These are phyloP conservation scores for Phytophthora tubulina DNA, from an alignment of 352 stramenopile species.

Conservation along the genomic window DNA sequence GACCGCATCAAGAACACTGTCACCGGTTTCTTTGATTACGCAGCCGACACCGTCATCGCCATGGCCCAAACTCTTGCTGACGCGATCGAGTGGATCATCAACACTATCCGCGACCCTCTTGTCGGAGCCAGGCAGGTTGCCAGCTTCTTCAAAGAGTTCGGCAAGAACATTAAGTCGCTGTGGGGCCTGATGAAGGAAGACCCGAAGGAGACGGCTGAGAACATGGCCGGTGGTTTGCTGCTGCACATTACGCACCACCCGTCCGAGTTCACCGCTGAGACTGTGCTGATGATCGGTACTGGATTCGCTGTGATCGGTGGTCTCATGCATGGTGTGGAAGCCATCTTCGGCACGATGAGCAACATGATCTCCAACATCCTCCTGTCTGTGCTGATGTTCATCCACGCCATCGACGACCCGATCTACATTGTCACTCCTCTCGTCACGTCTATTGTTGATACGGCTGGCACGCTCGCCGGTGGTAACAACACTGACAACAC, in stretches of 20 bases:
- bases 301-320: slow-evolving; percentile 35
- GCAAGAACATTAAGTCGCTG: slow-evolving; percentile 26
- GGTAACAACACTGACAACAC: slow-evolving; percentile 1
- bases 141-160: slow-evolving; percentile 30
- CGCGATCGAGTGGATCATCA: slow-evolving; percentile 32
- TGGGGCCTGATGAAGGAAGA: slow-evolving; percentile 35
- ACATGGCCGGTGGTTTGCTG: slow-evolving; percentile 39
- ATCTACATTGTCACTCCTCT: slow-evolving; percentile 42
- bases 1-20: slow-evolving; percentile 17
- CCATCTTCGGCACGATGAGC: slow-evolving; percentile 34
- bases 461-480: slow-evolving; percentile 6
- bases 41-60: slow-evolving; percentile 24
- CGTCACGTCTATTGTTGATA: slow-evolving; percentile 34
- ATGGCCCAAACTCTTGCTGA: slow-evolving; percentile 32
- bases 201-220: slow-evolving; percentile 30
- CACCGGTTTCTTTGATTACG: slow-evolving; percentile 27
- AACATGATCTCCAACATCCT: slow-evolving; percentile 24
- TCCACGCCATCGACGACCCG: slow-evolving; percentile 40
- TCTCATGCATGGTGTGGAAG: slow-evolving; percentile 30
- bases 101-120: slow-evolving; percentile 30
- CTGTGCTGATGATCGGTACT: slow-evolving; percentile 22
- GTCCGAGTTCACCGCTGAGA: slow-evolving; percentile 39
- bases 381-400: slow-evolving; percentile 38
- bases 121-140: slow-evolving; percentile 22
- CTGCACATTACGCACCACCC: slow-evolving; percentile 39